Evolutionary conservation across 768 basidiomycete genomes (phyloP).

Genomic region (Candolleomyces eurysporus): DNA sequence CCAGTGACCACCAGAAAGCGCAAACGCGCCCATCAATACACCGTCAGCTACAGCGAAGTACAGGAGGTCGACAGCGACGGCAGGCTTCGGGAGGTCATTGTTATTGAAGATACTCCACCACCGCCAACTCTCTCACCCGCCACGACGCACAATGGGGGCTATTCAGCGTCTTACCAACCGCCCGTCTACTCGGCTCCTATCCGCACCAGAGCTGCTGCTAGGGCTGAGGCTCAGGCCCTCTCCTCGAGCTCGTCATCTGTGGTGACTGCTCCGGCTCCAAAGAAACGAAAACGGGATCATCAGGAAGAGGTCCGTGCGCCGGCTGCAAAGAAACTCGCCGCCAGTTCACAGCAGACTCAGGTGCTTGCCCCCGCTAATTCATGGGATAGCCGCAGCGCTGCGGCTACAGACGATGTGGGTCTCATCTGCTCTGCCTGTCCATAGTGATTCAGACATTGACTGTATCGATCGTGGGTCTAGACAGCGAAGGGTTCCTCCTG

Average conservation of each 20-base stretch:
- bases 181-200: conserved; percentile 74
- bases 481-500: conserved; percentile 72
- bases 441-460: conserved; percentile 20
- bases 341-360: conserved; percentile 49
- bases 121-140: conserved; percentile 80
- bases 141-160: conserved; percentile 65
- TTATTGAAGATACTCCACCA: conserved; percentile 89
- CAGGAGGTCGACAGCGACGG: conserved; percentile 83
- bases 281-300: conserved; percentile 82
- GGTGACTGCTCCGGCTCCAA: conserved; percentile 66
- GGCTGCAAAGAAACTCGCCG: conserved; percentile 58
- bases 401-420: conserved; percentile 68
- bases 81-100: conserved; percentile 79
- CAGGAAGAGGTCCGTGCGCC: conserved; percentile 71
- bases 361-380: conserved; percentile 54
- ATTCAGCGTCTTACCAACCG: conserved; percentile 79
- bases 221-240: conserved; percentile 79
- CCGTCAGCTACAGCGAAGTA: conserved; percentile 85
- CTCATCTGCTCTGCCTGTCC: conserved; percentile 12
- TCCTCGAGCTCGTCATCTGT: conserved; percentile 67
- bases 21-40: conserved; percentile 77
- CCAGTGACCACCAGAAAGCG: conserved; percentile 76
- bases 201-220: conserved; percentile 81
- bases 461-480: conserved; percentile 36
- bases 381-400: conserved; percentile 65